phyloP scores from a whole-genome alignment of 257 asterid genomes.

The Orobanche coerulescens region DNA sequence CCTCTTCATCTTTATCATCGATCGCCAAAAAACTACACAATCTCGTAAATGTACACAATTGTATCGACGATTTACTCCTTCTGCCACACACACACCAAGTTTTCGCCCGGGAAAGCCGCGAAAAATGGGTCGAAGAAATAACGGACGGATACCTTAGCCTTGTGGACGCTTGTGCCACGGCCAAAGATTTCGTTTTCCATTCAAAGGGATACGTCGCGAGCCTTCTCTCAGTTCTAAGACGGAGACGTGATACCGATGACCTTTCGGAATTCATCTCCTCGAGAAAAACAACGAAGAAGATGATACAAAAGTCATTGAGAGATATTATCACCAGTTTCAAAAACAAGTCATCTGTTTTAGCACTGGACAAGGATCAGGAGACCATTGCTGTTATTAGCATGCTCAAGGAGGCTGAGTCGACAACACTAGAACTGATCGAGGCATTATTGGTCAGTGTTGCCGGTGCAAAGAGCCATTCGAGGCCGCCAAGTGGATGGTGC shows the following conservation, averaged over 20 bases:
- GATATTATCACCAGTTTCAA: constrained; percentile 18
- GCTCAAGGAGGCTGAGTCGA: constrained; percentile 31
- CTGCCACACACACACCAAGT: constrained; percentile 28
- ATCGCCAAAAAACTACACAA: constrained; percentile 22
- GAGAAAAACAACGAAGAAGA: constrained; percentile 25
- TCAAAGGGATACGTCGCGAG: constrained; percentile 18
- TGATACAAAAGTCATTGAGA: constrained; percentile 20
- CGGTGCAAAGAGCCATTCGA: constrained; percentile 20
- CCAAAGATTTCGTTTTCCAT: constrained; percentile 25
- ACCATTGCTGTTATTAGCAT: constrained; percentile 28
- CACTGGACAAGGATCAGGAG: constrained; percentile 24
- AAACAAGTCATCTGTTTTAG: background rate
- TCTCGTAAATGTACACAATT: constrained; percentile 24
- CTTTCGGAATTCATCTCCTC: background rate
- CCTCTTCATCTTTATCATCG: constrained; percentile 28
- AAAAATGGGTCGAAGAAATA: constrained; percentile 29
- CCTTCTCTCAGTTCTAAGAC: constrained; percentile 28
- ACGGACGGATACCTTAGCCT: constrained; percentile 34
- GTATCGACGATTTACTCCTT: constrained; percentile 26
- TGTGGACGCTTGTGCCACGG: constrained; percentile 33
- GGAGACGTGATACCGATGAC: constrained; percentile 21
- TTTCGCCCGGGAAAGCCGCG: constrained; percentile 19
- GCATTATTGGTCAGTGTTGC: constrained; percentile 21
- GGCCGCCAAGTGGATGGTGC: constrained; percentile 24
- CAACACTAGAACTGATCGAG: constrained; percentile 26